These are phyloP conservation scores for Chlorella sorokiniana DNA, from an alignment of 139 green algal species.

Conservation along the genomic window DNA sequence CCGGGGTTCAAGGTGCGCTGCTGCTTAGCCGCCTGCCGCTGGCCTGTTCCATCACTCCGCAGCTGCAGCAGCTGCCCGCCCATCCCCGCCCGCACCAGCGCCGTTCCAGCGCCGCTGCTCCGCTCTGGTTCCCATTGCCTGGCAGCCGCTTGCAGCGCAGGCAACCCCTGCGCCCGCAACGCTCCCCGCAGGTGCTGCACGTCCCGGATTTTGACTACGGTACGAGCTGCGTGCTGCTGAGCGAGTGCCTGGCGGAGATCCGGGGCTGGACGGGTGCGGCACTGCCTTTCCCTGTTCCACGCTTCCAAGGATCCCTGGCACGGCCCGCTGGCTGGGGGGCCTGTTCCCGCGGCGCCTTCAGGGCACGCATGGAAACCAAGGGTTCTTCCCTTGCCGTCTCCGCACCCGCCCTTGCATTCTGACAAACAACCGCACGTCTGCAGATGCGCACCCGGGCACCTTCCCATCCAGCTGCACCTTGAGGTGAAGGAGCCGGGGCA, in stretches of 20 bases:
- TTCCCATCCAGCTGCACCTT: constrained; percentile 40
- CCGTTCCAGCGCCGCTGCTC: no score
- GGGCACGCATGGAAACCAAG: not conserved
- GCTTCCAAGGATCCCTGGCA: not conserved
- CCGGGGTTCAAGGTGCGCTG: constrained; percentile 38
- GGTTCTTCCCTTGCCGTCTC: no score
- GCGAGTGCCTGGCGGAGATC: constrained; percentile 35
- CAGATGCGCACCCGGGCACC: constrained; percentile 40
- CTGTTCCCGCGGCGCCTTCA: not conserved
- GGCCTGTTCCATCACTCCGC: not conserved
- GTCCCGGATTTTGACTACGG: constrained; percentile 49
- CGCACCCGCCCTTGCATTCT: not conserved
- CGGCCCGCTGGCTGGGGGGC: not conserved
- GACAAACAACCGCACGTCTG: not conserved
- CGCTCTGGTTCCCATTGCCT: no score
- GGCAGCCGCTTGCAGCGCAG: no score
- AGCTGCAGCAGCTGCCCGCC: not conserved
- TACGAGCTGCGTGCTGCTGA: constrained; percentile 34
- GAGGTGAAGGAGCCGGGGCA: constrained; percentile 33
- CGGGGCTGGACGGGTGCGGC: constrained; percentile 22
- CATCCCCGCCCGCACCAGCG: no score
- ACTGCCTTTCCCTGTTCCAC: not conserved
- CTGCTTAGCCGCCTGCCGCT: not conserved
- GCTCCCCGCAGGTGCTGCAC: constrained; percentile 39
- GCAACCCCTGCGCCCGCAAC: no score